Conservation (phyloP, 2,329 filamentous ascomycete species). For the Cladosporium sp. region DNA sequence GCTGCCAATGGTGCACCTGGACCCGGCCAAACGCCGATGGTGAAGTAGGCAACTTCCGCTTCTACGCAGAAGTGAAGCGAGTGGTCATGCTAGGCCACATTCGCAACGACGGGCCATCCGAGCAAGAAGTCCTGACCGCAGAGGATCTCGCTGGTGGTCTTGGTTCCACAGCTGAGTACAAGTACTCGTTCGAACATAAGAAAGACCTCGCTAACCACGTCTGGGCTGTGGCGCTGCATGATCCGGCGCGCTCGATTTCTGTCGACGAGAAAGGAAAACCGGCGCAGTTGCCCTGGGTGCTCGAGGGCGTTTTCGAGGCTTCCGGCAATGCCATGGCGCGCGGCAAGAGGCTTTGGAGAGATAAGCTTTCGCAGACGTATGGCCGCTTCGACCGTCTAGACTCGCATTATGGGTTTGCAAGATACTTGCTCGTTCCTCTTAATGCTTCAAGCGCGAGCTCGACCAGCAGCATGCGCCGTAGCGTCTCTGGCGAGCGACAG, state of each 20-base stretch:
- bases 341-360: constrained; percentile 13
- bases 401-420: constrained; percentile 15
- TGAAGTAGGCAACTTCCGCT: constrained; percentile 11
- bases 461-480: background rate
- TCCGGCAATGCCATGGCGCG: constrained; percentile 12
- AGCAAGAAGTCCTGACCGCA: background rate
- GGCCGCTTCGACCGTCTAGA: constrained; percentile 7
- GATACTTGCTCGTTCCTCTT: constrained; percentile 10
- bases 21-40: constrained; percentile 11
- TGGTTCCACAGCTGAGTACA: background rate
- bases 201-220: constrained; percentile 15
- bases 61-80: constrained; percentile 13
- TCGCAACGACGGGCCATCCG: background rate
- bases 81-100: constrained; percentile 13
- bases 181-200: background rate
- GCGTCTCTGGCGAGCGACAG: background rate
- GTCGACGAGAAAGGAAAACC: background rate
- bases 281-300: constrained; percentile 1
- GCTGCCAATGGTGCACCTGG: constrained; percentile 12
- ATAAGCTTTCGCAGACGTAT: background rate
- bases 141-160: background rate
- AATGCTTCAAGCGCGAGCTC: background rate
- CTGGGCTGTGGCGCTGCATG: constrained; percentile 15
- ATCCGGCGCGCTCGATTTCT: background rate
- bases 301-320: constrained; percentile 10